Percentiles rank a stretch among this genome's conserved stretches.
Evolutionary conservation across 2,329 filamentous ascomycete species (phyloP).

Genomic region (Chaetomium olivaceum): DNA sequence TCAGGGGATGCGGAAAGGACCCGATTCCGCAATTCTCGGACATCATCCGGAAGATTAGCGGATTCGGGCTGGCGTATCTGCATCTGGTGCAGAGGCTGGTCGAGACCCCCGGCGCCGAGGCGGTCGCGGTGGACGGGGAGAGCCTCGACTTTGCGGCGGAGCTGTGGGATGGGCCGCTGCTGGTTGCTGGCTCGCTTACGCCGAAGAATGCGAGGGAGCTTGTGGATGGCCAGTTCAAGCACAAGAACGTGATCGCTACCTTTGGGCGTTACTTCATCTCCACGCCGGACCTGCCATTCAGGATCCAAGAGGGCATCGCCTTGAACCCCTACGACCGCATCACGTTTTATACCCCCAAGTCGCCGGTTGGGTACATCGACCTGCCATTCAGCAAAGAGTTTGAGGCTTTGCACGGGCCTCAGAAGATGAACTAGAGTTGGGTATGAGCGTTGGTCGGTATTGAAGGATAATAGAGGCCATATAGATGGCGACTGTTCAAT

Average conservation of each 20-base stretch:
- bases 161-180: constrained; percentile 36
- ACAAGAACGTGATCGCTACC: constrained; percentile 37
- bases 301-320: constrained; percentile 40
- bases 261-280: constrained; percentile 47
- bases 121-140: constrained; percentile 20
- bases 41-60: constrained; percentile 24
- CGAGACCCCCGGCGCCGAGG: background rate
- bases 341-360: constrained; percentile 43
- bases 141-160: constrained; percentile 38
- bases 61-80: constrained; percentile 52
- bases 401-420: constrained; percentile 25
- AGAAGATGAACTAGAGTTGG: constrained; percentile 1
- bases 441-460: background rate
- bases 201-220: constrained; percentile 31
- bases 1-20: constrained; percentile 33
- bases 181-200: constrained; percentile 37
- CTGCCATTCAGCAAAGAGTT: constrained; percentile 40
- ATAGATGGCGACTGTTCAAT: background rate
- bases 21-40: constrained; percentile 29
- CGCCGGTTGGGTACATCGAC: constrained; percentile 43
- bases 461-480: background rate
- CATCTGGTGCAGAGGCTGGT: constrained; percentile 54
- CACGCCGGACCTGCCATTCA: constrained; percentile 48
- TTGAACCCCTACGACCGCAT: constrained; percentile 41
- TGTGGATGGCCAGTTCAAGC: constrained; percentile 34